phyloP scores from a whole-genome alignment of 106 monocot genomes.

The Chionographis japonica region DNA sequence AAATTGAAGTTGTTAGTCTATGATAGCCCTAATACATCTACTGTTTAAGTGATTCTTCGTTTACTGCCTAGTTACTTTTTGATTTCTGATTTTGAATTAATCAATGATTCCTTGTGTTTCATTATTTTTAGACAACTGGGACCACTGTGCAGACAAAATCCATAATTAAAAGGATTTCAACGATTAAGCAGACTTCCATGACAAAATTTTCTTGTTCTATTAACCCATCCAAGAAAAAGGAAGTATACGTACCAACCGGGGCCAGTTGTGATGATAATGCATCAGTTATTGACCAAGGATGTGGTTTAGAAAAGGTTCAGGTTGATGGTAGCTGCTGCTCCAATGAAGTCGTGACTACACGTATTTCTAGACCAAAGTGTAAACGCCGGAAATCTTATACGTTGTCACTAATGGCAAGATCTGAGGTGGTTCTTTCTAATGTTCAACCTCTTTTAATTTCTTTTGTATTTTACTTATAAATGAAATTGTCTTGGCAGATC shows the following conservation, averaged over 20 bases:
- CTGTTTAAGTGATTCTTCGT: not conserved
- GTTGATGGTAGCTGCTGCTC: conserved; percentile 1
- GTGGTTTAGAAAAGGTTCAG: not conserved
- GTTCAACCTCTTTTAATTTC: not conserved
- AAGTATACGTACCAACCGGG: not conserved
- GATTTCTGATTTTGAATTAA: not conserved
- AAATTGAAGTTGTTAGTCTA: not conserved
- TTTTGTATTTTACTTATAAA: conserved; percentile 1
- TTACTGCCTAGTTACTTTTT: not conserved
- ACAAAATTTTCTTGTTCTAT: not conserved
- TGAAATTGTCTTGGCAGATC: conserved; percentile 7
- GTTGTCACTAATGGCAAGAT: conserved; percentile 31
- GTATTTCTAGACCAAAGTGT: conserved; percentile 19
- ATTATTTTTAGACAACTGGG: not conserved
- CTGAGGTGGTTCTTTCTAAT: conserved; percentile 9
- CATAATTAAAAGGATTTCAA: conserved; percentile 9
- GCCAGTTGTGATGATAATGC: conserved; percentile 5
- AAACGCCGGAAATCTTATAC: conserved; percentile 37
- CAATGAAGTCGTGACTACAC: conserved; percentile 7
- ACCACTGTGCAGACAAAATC: conserved; percentile 6
- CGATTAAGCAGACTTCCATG: not conserved
- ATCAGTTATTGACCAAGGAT: conserved; percentile 11
- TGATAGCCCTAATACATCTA: not conserved
- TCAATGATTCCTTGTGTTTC: not conserved
- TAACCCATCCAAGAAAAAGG: conserved; percentile 10